Evolutionary conservation across 1,139 yeast genomes (phyloP).

Genomic region (Debaryomyces fabryi): DNA sequence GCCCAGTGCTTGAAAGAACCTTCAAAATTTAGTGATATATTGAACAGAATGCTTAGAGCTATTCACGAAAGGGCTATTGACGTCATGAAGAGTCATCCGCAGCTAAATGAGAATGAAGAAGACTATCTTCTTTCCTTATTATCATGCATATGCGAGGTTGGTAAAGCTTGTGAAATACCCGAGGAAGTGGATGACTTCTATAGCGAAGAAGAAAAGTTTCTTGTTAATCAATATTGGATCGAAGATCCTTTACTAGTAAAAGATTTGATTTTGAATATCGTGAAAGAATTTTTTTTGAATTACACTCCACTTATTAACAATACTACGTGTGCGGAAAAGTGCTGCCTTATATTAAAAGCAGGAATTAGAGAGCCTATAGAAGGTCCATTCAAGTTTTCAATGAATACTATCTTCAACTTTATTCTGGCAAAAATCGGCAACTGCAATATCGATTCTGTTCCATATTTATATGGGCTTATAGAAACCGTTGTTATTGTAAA

Average conservation of each 20-base stretch:
- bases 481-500: constrained; percentile 44
- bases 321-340: constrained; percentile 54
- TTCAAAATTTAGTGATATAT: constrained; percentile 24
- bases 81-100: constrained; percentile 15
- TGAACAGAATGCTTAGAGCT: constrained; percentile 23
- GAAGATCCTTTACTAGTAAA: constrained; percentile 49
- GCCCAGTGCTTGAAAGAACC: constrained; percentile 56
- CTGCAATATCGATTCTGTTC: constrained; percentile 34
- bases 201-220: constrained; percentile 27
- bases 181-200: constrained; percentile 54
- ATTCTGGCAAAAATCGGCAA: constrained; percentile 40
- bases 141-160: constrained; percentile 65
- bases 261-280: constrained; percentile 37
- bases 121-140: constrained; percentile 59
- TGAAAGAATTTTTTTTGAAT: constrained; percentile 47
- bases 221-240: constrained; percentile 38
- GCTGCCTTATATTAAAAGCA: constrained; percentile 57
- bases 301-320: constrained; percentile 30
- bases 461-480: constrained; percentile 44
- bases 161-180: constrained; percentile 64
- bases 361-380: constrained; percentile 56
- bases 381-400: constrained; percentile 62
- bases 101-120: constrained; percentile 20
- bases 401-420: constrained; percentile 46
- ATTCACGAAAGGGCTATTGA: constrained; percentile 22